Percentiles rank a stretch among this genome's conserved stretches.
Conservation (phyloP, 805 yeast genomes). For the Nakazawaea peltata region DNA sequence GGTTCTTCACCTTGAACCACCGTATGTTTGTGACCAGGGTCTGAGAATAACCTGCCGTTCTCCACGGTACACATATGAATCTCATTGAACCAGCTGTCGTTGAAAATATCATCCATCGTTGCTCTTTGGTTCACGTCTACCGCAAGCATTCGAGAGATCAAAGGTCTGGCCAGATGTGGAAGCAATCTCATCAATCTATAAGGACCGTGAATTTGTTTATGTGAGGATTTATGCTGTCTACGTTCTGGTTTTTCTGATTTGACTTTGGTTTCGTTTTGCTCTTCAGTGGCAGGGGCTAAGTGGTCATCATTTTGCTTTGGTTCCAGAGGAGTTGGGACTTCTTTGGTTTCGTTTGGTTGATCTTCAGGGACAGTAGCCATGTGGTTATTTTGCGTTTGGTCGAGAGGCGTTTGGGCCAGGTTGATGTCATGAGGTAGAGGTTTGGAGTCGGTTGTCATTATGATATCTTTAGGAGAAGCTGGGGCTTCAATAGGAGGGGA, state of each 20-base stretch:
- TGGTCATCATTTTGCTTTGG: too few relatives aligned
- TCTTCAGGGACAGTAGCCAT: not conserved
- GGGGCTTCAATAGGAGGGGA: not conserved
- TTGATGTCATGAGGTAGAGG: not conserved
- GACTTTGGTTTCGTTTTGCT: not conserved
- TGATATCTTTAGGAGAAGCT: not conserved
- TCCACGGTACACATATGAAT: slow-evolving; percentile 53
- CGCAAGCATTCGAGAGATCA: slow-evolving; percentile 56
- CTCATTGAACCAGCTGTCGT: slow-evolving; percentile 64
- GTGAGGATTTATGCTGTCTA: slow-evolving; percentile 28
- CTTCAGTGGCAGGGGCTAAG: not conserved
- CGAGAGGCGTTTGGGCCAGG: not conserved
- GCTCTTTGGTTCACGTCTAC: slow-evolving; percentile 59
- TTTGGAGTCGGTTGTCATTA: not conserved
- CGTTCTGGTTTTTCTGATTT: slow-evolving; percentile 23
- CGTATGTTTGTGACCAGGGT: slow-evolving; percentile 45
- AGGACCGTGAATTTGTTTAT: slow-evolving; percentile 70
- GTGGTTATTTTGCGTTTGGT: not conserved
- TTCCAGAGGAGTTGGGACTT: too few relatives aligned
- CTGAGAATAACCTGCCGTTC: slow-evolving; percentile 30
- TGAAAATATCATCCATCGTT: slow-evolving; percentile 53
- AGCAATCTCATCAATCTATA: slow-evolving; percentile 71
- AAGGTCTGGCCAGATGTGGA: slow-evolving; percentile 79
- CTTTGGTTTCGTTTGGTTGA: not conserved
- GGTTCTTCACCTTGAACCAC: slow-evolving; percentile 36